Conservation (phyloP, 495 filamentous ascomycete genomes). For the Penicillium pulvis region DNA sequence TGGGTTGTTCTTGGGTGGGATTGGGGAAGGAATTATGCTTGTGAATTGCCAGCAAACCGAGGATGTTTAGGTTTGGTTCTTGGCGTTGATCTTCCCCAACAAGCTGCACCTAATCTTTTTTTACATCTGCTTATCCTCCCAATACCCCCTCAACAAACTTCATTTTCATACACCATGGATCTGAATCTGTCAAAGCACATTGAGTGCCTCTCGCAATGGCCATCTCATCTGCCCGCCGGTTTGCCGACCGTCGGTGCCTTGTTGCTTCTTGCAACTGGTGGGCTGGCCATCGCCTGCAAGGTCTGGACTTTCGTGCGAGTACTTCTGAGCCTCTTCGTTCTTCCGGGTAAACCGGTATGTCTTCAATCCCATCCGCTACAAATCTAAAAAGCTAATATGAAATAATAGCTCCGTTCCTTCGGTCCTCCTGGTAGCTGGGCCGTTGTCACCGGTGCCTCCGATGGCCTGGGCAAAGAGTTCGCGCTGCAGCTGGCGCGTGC, state of each 20-base stretch:
- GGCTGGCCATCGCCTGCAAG: slow-evolving; percentile 58
- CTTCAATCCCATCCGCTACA: not conserved
- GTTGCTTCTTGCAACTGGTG: slow-evolving; percentile 54
- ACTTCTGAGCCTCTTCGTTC: slow-evolving; percentile 73
- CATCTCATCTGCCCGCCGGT: slow-evolving; percentile 38
- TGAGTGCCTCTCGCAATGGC: slow-evolving; percentile 39
- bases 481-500: slow-evolving; percentile 85
- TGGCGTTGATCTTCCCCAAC: slow-evolving; percentile 34
- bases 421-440: slow-evolving; percentile 93
- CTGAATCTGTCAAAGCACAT: slow-evolving; percentile 42
- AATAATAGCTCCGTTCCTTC: slow-evolving; percentile 77
- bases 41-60: slow-evolving; percentile 22
- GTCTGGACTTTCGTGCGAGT: slow-evolving; percentile 64
- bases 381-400: slow-evolving; percentile 5
- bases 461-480: slow-evolving; percentile 97
- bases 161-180: slow-evolving; percentile 35
- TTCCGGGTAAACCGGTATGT: slow-evolving; percentile 65
- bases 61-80: slow-evolving; percentile 26
- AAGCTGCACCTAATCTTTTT: slow-evolving; percentile 15
- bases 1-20: slow-evolving; percentile 9
- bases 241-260: slow-evolving; percentile 41
- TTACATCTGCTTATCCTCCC: slow-evolving; percentile 23
- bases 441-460: slow-evolving; percentile 91
- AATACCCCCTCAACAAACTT: slow-evolving; percentile 11
- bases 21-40: slow-evolving; percentile 3